Conservation (phyloP, 805 yeast species). For the Candida cerambycidarum region DNA sequence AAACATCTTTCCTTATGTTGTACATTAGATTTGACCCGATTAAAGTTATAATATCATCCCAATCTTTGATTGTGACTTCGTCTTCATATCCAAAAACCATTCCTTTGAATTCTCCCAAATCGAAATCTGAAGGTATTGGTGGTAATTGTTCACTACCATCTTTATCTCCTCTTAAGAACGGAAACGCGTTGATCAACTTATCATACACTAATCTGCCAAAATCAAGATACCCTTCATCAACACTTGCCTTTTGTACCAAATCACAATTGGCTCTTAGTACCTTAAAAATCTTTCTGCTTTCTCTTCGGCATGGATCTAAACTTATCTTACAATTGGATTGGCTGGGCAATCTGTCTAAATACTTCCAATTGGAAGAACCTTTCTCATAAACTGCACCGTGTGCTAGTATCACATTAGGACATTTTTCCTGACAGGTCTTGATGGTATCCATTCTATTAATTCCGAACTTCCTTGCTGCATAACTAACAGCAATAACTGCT, state of each 20-base stretch:
- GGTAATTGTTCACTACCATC: constrained; percentile 36
- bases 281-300: constrained; percentile 73
- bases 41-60: constrained; percentile 78
- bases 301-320: constrained; percentile 87
- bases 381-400: constrained; percentile 93
- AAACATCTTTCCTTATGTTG: constrained; percentile 54
- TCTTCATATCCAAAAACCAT: constrained; percentile 19
- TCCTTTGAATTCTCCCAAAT: constrained; percentile 30
- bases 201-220: constrained; percentile 63
- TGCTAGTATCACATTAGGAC: constrained; percentile 73
- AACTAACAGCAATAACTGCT: constrained; percentile 83
- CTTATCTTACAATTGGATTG: constrained; percentile 77
- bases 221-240: constrained; percentile 90
- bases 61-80: constrained; percentile 29
- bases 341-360: constrained; percentile 57
- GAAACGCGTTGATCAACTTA: constrained; percentile 45
- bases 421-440: constrained; percentile 66
- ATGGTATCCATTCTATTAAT: constrained; percentile 75
- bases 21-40: constrained; percentile 63
- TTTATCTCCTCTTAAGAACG: constrained; percentile 32
- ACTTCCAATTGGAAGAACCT: constrained; percentile 84
- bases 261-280: constrained; percentile 63
- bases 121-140: constrained; percentile 41
- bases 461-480: constrained; percentile 85
- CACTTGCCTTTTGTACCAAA: constrained; percentile 87